Evolutionary conservation across 2,329 filamentous ascomycete genomes (phyloP).

Genomic region (Penicillium expansum): DNA sequence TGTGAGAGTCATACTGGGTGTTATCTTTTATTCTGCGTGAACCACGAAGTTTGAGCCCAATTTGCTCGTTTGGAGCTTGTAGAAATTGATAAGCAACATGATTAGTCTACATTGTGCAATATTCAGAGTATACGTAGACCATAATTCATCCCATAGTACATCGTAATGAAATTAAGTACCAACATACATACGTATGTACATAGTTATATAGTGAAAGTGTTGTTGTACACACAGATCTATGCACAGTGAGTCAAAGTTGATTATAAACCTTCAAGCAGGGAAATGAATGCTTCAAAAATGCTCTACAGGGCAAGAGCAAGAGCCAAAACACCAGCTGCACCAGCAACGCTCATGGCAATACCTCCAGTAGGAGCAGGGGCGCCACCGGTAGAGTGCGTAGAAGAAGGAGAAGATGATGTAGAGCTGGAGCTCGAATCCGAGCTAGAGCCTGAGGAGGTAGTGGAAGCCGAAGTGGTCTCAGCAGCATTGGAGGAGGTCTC

Average conservation of each 20-base stretch:
- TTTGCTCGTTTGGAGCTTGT: background rate
- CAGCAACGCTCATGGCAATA: conserved; percentile 23
- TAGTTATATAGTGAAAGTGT: background rate
- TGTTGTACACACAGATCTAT: background rate
- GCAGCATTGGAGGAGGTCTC: background rate
- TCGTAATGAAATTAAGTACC: background rate
- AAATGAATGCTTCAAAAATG: background rate
- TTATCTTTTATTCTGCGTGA: background rate
- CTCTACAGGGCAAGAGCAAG: conserved; percentile 27
- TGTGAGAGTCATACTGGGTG: background rate
- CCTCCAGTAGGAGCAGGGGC: conserved; percentile 24
- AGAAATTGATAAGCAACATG: too few relatives aligned
- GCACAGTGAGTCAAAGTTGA: background rate
- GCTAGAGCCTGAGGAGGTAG: background rate
- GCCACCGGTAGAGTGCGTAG: conserved; percentile 21
- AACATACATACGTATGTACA: background rate
- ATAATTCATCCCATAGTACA: background rate
- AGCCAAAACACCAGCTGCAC: conserved; percentile 26
- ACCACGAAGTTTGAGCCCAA: background rate
- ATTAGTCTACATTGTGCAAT: background rate
- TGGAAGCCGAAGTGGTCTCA: background rate
- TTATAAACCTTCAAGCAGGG: background rate
- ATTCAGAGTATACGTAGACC: background rate
- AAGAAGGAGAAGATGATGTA: conserved; percentile 7
- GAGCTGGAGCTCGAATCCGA: conserved; percentile 2